Evolutionary conservation across 805 yeast species (phyloP), one percentile per base, ranked within the genome.

Genomic region (Hanseniaspora clermontiae): DNA sequence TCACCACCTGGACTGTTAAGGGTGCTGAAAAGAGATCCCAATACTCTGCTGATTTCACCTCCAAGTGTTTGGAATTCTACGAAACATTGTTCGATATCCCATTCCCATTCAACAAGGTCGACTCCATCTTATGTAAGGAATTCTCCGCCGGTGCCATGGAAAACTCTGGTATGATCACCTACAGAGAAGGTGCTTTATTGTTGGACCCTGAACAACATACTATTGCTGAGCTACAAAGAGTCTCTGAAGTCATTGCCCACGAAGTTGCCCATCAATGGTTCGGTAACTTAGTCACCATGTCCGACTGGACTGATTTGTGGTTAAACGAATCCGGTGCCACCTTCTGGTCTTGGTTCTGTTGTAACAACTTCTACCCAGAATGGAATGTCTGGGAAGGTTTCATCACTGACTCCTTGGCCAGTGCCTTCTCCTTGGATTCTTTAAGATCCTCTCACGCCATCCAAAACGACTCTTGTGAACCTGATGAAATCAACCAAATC

Each of bases 181-280:
- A 83, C 71, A 78, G 93, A 70, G 83, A 85, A 48, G 84, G 82
- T 46, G 91, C 84, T 62, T 71, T 86, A 59, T 75, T 86, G 60
- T 75, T 83, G 61, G 91, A 84, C 66, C 87, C 86, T 60, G 77
- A 79, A 62, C 78, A 78, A 63, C 80, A 93, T 51, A 80, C 82
- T 59, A 72, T 80, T 60, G 74, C 73, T 58, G 77, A 84, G 61
- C 79, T 81, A 67, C 82, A 81, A 67, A 77, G 90, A 68, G 93
- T 86, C 42, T 84, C 89, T 39, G 91, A 86, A 66, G 93, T 86
- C 50, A 89, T 86, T 47, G 87, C 83, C 72, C 95, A 86, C 72
- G 95, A 86, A 72, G 77, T 86, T 72, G 93, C 95, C 51, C 95
- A 86, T 70, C 95, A 86, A 73, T 86, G 95, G 95, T 86, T 86